Evolutionary conservation across 345 rosid species (phyloP).

Genomic region (Syzygium oleosum): DNA sequence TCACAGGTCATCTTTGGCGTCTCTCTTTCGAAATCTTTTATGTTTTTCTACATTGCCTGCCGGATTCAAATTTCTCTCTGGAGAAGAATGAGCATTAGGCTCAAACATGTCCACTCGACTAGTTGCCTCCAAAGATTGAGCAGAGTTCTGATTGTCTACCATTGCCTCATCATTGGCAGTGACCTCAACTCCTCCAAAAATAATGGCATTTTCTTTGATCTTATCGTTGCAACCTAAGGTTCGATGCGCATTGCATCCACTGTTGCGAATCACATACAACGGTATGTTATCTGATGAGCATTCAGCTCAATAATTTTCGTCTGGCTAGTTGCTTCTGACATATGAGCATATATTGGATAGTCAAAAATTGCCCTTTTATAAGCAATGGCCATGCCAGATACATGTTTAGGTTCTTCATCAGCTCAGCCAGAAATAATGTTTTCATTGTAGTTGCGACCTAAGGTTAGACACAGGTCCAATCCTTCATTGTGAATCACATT

Average conservation of each 20-base stretch:
- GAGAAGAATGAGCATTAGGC: conserved; percentile 11
- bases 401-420: conserved; percentile 18
- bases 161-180: conserved; percentile 16
- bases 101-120: conserved; percentile 7
- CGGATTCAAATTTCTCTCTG: not conserved
- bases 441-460: not conserved
- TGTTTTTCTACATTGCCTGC: not conserved
- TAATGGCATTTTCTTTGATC: conserved; percentile 13
- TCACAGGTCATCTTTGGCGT: conserved; percentile 17
- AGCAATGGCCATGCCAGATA: conserved; percentile 6
- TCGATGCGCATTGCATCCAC: not conserved
- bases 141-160: conserved; percentile 17
- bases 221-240: conserved; percentile 15
- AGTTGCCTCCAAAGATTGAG: conserved; percentile 13
- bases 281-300: not conserved
- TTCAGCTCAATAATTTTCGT: not conserved
- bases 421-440: conserved; percentile 16
- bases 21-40: conserved; percentile 5
- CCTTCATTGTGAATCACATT: not conserved
- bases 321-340: not conserved
- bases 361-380: not conserved
- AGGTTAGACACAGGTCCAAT: not conserved
- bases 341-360: conserved; percentile 10
- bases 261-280: not conserved
- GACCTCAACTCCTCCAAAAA: conserved; percentile 20